Conservation (phyloP, 371 early-diverging fungal species). For the Mucor sp. region DNA sequence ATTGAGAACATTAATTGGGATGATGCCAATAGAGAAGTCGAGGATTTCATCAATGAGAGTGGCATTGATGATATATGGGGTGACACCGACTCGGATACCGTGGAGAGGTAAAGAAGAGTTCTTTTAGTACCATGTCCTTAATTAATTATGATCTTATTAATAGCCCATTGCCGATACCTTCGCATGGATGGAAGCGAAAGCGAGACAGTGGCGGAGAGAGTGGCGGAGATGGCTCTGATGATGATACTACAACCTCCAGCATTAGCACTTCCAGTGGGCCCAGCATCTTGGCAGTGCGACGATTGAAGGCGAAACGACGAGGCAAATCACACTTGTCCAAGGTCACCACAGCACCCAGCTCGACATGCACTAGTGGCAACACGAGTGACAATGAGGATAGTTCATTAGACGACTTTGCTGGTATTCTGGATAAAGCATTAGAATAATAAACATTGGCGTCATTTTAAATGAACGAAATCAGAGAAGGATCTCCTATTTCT, state of each 20-base stretch:
- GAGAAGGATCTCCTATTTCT: background rate
- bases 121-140: background rate
- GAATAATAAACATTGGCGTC: constrained; percentile 16
- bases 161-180: background rate
- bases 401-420: constrained; percentile 41
- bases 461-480: background rate
- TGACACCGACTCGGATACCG: constrained; percentile 40
- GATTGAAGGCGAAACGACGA: constrained; percentile 18
- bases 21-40: constrained; percentile 59
- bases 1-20: constrained; percentile 58
- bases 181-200: constrained; percentile 13
- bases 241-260: constrained; percentile 20
- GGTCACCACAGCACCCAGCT: constrained; percentile 26
- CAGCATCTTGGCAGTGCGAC: constrained; percentile 16
- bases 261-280: background rate
- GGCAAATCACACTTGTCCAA: constrained; percentile 38
- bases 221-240: constrained; percentile 31
- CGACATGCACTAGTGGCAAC: constrained; percentile 15
- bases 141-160: background rate
- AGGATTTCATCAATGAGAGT: constrained; percentile 59
- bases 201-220: constrained; percentile 28
- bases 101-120: constrained; percentile 12
- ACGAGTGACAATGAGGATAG: constrained; percentile 26
- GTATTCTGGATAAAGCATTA: constrained; percentile 37
- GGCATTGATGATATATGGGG: constrained; percentile 57